Base-by-base conservation (phyloP, 1,284 basidiomycete genomes). In the Nidula niveotomentosa region DNA sequence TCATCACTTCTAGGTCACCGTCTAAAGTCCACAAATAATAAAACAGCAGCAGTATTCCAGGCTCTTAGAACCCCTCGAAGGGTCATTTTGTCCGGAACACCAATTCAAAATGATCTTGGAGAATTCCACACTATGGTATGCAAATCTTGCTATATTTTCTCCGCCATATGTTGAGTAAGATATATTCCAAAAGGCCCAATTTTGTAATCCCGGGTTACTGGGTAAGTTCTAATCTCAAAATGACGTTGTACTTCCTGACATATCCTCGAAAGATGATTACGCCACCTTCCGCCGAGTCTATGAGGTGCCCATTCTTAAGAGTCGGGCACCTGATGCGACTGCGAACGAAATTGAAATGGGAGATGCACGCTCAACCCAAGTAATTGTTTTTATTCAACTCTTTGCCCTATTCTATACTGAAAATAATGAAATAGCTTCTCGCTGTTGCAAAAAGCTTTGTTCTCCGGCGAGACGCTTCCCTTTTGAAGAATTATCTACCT, bases 111-210 rank as follows among this genome's bases (percentile, higher is more conserved):
- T 69, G 94, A 98, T 68, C 76, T 99, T 15, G 81, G 90, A 55
- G 97, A 99, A 70, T 97, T 97, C 66, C 96, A 96, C 72, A 84
- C 95, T 4, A 98, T 98, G 95, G 93, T 93, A 55, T 52, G 78
- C 61, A 45, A 35, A 36, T 15, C 18, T 36, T 34, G 30, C 46
- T 50, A 12, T 52, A 12, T 52, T 43, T 54, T 54, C n/a, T 46
- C 15, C 34, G 36, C 54, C 12, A 49, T 52, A 34, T 47, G 36
- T 7, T 35, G 36, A 47, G 30, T 6, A 49, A 48, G 37, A 10
- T 52, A 35, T 52, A 36, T 36, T 43, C 23, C 36, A 45, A 13
- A 53, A 93, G 91, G 86, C 92, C 46, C 89, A 98, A 59, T 99
- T 98, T 68, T 94, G 94, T 66, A 96, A 96, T 68, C 96, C 95